Evolutionary conservation across 2,329 filamentous ascomycete species (phyloP), one percentile per base, ranked within the genome.

Genomic region (Clonostachys chloroleuca): DNA sequence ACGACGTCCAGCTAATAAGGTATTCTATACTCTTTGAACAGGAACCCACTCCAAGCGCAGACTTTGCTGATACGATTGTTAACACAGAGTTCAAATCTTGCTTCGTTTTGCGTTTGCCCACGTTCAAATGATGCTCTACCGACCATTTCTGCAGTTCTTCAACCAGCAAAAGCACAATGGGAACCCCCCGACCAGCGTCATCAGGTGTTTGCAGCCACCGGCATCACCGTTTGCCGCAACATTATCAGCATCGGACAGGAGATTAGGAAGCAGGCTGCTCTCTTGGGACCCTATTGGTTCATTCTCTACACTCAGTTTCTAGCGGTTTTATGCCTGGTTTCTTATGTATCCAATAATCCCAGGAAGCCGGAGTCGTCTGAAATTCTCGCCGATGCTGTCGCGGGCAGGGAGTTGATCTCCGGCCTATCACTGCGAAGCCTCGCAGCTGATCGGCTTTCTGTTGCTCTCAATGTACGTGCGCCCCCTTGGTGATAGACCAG

Each of bases 231-330:
- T 12, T 80, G 78, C 12, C 73, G 76, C 5, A 87, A 92, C 58
- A 89, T 92, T 51, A 80, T 94, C 34, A 87, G 91, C 58, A 89
- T 92, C 49, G 86, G 85, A 5, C 77, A 83, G 17, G 86, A 91
- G 58, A 92, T 92, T 72, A 83, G 86, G 54, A 85, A 84, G 59
- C 80, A 86, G 57, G 80, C 84, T 5, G 73, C 89, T 7, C 72
- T 94, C 16, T 85, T 86, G 51, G 89, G 89, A 1, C 86, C 88
- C 0, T 92, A 90, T 64, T 94, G 89, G 89, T 92, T 92, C 59
- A 87, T 88, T 54, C 81, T 92, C 60, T 92, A 90, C 60, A 90
- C 87, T 3, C 86, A 88, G n/a, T 92, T 90, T 67, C 92, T 91
- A 60, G 84, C 87, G 13, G 86, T 92, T 34, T 71, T 94, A 34